A percentile compares a stretch with the other conserved stretches of the same genome.
phyloP scores from a whole-genome alignment of 2,329 filamentous ascomycete species.

The Aureobasidium musti region DNA sequence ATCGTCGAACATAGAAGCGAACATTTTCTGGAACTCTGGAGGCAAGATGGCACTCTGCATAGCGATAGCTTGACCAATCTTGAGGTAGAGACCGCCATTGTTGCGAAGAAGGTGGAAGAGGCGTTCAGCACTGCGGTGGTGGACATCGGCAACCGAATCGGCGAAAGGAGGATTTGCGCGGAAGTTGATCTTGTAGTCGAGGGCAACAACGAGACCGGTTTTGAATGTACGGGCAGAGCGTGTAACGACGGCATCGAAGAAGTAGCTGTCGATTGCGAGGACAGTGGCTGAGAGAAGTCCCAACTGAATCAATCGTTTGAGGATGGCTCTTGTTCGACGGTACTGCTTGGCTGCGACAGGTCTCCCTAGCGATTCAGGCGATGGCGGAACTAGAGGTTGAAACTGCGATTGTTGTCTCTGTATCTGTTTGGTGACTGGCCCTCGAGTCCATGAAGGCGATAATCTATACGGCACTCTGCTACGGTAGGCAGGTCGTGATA shows the following conservation, averaged over 20 bases:
- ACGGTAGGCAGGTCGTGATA: constrained; percentile 7
- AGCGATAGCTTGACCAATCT: constrained; percentile 96
- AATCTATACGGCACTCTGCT: constrained; percentile 13
- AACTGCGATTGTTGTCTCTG: constrained; percentile 41
- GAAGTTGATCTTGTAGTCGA: constrained; percentile 98
- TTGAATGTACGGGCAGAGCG: constrained; percentile 81
- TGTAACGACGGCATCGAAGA: constrained; percentile 76
- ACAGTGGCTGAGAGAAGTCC: constrained; percentile 60
- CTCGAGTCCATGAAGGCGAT: constrained; percentile 20
- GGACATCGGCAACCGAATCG: constrained; percentile 72
- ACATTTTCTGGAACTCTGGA: constrained; percentile 95
- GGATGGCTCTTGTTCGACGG: constrained; percentile 69
- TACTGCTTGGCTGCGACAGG: constrained; percentile 72
- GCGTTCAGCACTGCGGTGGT: constrained; percentile 78
- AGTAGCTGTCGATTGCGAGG: constrained; percentile 69
- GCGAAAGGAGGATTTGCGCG: constrained; percentile 73
- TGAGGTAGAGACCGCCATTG: constrained; percentile 93
- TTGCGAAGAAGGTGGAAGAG: constrained; percentile 76
- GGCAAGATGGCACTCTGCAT: constrained; percentile 97
- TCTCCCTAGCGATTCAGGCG: constrained; percentile 74
- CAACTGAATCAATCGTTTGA: constrained; percentile 68
- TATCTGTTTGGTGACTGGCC: constrained; percentile 7
- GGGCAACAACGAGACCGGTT: constrained; percentile 73
- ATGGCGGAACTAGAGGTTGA: constrained; percentile 62
- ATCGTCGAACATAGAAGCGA: constrained; percentile 95